Percentiles rank a stretch among this genome's conserved stretches.
Conservation (phyloP, 495 filamentous ascomycete species). For the Lasiosphaeria ovina region DNA sequence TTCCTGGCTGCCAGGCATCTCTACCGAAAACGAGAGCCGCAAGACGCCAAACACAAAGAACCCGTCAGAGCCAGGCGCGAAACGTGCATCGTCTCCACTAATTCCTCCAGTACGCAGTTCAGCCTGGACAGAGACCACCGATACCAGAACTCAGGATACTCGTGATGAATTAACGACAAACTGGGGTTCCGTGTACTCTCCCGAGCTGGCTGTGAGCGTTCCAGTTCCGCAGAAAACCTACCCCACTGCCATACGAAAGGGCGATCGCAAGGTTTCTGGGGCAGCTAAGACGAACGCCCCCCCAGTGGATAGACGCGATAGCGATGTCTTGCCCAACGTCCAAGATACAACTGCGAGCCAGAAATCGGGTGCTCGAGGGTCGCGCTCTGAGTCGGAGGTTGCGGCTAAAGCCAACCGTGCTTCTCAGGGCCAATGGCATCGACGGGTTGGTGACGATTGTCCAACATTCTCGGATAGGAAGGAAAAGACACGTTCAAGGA, state of each 20-base stretch:
- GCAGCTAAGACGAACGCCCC: not conserved
- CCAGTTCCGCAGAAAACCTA: conserved; percentile 31
- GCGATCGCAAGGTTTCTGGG: conserved; percentile 14
- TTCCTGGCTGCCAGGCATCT: conserved; percentile 42
- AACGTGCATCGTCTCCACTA: conserved; percentile 40
- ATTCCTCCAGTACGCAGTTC: conserved; percentile 31
- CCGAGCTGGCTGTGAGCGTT: conserved; percentile 35
- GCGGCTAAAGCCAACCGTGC: conserved; percentile 13
- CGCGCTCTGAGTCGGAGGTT: conserved; percentile 12
- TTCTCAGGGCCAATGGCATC: conserved; percentile 43
- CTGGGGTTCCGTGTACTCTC: conserved; percentile 44
- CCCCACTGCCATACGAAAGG: conserved; percentile 33
- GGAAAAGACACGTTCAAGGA: conserved; percentile 35
- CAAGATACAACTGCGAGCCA: conserved; percentile 25
- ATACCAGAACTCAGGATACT: conserved; percentile 29
- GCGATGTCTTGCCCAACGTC: conserved; percentile 35
- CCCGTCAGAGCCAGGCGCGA: conserved; percentile 24
- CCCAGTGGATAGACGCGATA: conserved; percentile 2
- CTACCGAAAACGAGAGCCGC: conserved; percentile 17
- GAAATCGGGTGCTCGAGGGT: conserved; percentile 3
- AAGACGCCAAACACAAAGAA: conserved; percentile 5
- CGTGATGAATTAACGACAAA: conserved; percentile 38
- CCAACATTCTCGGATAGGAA: conserved; percentile 52
- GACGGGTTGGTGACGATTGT: conserved; percentile 51
- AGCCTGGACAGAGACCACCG: conserved; percentile 32